Evolutionary conservation across 768 basidiomycete genomes (phyloP).

Genomic region (Hericium coralloides): DNA sequence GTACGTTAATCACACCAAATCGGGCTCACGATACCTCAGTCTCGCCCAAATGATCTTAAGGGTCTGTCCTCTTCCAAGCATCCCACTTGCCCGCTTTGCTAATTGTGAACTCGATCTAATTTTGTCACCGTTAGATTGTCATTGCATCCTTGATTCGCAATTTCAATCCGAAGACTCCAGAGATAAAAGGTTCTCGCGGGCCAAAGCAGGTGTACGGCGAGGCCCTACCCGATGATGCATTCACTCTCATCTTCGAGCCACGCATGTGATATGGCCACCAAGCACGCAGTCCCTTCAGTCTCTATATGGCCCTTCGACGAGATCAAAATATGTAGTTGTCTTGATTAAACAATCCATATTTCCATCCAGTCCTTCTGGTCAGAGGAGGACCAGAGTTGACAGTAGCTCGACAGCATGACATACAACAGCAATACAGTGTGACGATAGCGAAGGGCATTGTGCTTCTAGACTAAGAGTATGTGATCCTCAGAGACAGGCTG

Average conservation of each 20-base stretch:
- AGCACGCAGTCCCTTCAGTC: no score
- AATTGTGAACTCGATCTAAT: not conserved
- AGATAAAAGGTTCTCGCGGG: not conserved
- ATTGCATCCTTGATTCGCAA: not conserved
- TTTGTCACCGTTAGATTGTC: not conserved
- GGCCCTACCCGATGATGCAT: not conserved
- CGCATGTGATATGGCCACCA: not conserved
- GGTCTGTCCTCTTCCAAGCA: not conserved
- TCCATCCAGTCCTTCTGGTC: not conserved
- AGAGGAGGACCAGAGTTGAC: not conserved
- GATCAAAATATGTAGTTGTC: not conserved
- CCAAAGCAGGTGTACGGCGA: no score
- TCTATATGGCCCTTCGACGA: not conserved
- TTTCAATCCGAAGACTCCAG: not conserved
- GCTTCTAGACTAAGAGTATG: conserved; percentile 32
- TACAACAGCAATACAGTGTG: not conserved
- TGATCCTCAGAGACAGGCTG: conserved; percentile 61
- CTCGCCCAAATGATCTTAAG: not conserved
- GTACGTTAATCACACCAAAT: not conserved
- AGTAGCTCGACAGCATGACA: not conserved
- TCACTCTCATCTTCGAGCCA: not conserved
- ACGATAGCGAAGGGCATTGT: no score
- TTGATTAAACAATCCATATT: not conserved
- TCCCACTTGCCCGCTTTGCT: not conserved
- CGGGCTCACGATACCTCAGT: not conserved